Evolutionary conservation across 176 grass and related monocot species (phyloP), one percentile per base, ranked within the genome.

Genomic region (Juncus inflexus): DNA sequence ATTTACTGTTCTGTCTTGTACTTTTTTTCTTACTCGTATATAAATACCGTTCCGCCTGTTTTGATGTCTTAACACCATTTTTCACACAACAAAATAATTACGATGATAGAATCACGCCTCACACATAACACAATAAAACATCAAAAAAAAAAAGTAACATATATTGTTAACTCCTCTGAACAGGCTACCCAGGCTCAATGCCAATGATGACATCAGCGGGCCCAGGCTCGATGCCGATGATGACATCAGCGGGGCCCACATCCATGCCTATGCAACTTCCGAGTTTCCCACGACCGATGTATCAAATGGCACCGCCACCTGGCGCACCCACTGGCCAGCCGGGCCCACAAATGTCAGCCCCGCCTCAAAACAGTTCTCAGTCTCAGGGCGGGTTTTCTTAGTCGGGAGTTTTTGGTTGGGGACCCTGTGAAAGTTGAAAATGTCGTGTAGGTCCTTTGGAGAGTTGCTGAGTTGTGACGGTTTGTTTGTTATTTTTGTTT

Each of bases 191-290:
- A 10, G 66, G 66, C 3, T 49, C 36, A 69, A 9, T 69, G 15
- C 66, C 51, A 40, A 55, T 14, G 52, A 69, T 69, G 66, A 35
- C 66, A 1, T 28, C 43, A 47, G 43, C 6, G 2, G 4, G 9
- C 15, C 54, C 68, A 35, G 68, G 68, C 15, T 11, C 47, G 12
- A 37, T 67, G 45, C 64, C 64, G 1, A 4, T 42, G 6, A 52
- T 66, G 43, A 19, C 41, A 35, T 50, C 47, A 9, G 43, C 9
- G 2, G 66, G 51, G 38, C 51, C 8, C 52, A 35, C 66, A 40
- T 70, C 66, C 28, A 71, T 71, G 68, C 68, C 52, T 12, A 71
- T 71, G 68, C 68, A 71, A 71, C 55, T 71, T 12, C 15, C 38
- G 40, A 71, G 14, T 35, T 55, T 58, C 38, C 68, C 68, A 12